Conservation (phyloP, 441 rosid species). For the Pelargonium myrrhifolium region DNA sequence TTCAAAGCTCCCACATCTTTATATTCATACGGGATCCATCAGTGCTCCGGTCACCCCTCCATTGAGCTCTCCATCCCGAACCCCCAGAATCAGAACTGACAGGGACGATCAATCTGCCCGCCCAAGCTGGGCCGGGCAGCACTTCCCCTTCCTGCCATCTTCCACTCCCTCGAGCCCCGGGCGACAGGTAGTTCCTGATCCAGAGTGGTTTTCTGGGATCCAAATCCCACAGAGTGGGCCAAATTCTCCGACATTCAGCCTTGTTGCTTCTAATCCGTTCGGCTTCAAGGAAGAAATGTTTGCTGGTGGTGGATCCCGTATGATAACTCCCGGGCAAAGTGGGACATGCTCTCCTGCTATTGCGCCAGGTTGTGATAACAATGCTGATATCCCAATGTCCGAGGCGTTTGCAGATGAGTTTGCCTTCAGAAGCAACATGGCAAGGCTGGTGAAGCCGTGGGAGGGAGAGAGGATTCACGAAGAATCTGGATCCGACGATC, state of each 20-base stretch:
- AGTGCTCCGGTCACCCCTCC: constrained; percentile 99
- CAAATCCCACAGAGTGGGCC: constrained; percentile 82
- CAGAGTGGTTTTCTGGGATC: constrained; percentile 73
- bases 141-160: constrained; percentile 40
- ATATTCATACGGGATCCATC: constrained; percentile 63
- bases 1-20: constrained; percentile 48
- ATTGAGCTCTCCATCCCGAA: constrained; percentile 60
- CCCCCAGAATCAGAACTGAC: constrained; percentile 47
- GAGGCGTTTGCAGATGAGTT: constrained; percentile 74
- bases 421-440: constrained; percentile 60
- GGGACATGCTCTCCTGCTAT: constrained; percentile 87
- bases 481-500: constrained; percentile 79
- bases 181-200: constrained; percentile 55
- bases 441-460: constrained; percentile 84
- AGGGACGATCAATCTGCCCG: constrained; percentile 51
- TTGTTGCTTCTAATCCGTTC: constrained; percentile 67
- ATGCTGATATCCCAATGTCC: constrained; percentile 71
- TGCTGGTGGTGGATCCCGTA: constrained; percentile 56
- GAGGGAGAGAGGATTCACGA: constrained; percentile 96
- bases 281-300: constrained; percentile 48
- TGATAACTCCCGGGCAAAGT: constrained; percentile 96
- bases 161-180: constrained; percentile 81
- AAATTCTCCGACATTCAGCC: constrained; percentile 85
- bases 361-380: constrained; percentile 60
- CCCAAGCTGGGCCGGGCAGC: constrained; percentile 45